Percentiles rank a stretch among this genome's conserved stretches.
These are phyloP conservation scores for Phytopythium boreale DNA, from an alignment of 352 stramenopile species.

Conservation along the genomic window DNA sequence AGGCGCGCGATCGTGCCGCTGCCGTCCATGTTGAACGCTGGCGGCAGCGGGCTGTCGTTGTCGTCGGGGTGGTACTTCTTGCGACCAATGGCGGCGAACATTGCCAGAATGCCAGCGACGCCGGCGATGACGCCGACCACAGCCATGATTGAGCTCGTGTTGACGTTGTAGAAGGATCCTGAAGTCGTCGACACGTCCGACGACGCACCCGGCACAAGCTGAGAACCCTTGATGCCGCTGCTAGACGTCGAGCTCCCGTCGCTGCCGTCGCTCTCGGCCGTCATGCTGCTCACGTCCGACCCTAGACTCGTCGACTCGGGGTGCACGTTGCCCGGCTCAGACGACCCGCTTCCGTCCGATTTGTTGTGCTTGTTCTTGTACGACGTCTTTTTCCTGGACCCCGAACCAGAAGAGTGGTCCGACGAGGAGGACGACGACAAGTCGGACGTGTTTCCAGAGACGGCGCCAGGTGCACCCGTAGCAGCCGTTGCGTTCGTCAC, in stretches of 20 bases:
- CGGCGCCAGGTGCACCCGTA: neutral
- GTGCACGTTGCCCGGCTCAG: neutral
- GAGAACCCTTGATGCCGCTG: conserved; percentile 3
- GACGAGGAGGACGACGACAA: conserved; percentile 5
- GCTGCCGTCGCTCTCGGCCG: conserved; percentile 10
- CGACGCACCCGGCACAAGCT: conserved; percentile 27
- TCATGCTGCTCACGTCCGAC: conserved; percentile 4
- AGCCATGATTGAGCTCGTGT: conserved; percentile 59
- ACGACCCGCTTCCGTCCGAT: conserved; percentile 9
- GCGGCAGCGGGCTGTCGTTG: conserved; percentile 36
- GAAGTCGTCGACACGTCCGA: conserved; percentile 47
- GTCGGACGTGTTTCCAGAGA: neutral
- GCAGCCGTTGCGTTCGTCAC: neutral
- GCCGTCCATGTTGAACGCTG: conserved; percentile 43
- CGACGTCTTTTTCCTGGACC: conserved; percentile 12
- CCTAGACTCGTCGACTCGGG: neutral
- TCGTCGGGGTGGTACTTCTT: conserved; percentile 63
- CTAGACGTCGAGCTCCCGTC: conserved; percentile 2
- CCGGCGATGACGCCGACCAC: conserved; percentile 70
- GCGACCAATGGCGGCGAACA: conserved; percentile 60
- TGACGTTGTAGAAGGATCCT: conserved; percentile 52
- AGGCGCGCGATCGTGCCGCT: conserved; percentile 36
- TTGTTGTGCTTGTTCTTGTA: conserved; percentile 15
- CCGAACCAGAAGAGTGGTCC: conserved; percentile 12
- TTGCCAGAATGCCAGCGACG: conserved; percentile 45